phyloP scores from a whole-genome alignment of 2,329 filamentous ascomycete genomes.

The Monilinia vaccinii-corymbosi region DNA sequence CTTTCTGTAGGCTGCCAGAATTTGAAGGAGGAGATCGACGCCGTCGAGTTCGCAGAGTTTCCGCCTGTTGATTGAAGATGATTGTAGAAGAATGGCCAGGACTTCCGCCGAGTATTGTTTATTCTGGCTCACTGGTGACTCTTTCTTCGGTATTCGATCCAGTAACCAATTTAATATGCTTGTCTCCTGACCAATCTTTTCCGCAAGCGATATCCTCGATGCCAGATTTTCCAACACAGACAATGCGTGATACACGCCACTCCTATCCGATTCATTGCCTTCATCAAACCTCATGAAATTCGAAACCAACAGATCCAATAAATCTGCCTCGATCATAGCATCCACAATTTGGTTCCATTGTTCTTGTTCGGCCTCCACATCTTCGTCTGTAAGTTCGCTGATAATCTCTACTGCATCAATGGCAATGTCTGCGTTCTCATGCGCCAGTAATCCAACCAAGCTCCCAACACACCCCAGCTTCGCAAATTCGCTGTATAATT shows the following conservation, averaged over 20 bases:
- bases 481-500: slow-evolving; percentile 73
- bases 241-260: slow-evolving; percentile 79
- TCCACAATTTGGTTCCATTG: slow-evolving; percentile 74
- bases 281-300: slow-evolving; percentile 79
- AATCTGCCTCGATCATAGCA: slow-evolving; percentile 56
- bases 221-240: slow-evolving; percentile 79
- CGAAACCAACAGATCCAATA: slow-evolving; percentile 64
- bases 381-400: slow-evolving; percentile 85
- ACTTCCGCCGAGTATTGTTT: slow-evolving; percentile 93
- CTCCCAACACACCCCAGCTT: slow-evolving; percentile 63
- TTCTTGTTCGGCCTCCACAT: slow-evolving; percentile 69
- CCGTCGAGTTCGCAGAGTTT: slow-evolving; percentile 59
- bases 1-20: slow-evolving; percentile 76
- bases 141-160: slow-evolving; percentile 58
- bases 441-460: slow-evolving; percentile 72
- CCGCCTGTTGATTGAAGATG: slow-evolving; percentile 55
- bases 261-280: slow-evolving; percentile 61
- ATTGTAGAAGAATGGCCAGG: slow-evolving; percentile 78
- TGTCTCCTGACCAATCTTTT: slow-evolving; percentile 62
- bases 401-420: slow-evolving; percentile 87
- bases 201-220: slow-evolving; percentile 57
- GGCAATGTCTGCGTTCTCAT: slow-evolving; percentile 95
- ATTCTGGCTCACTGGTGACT: slow-evolving; percentile 70
- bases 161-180: slow-evolving; percentile 70
- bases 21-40: slow-evolving; percentile 70